These are phyloP conservation scores for Termitomyces sp. DNA, from an alignment of 768 basidiomycete genomes.

Conservation along the genomic window DNA sequence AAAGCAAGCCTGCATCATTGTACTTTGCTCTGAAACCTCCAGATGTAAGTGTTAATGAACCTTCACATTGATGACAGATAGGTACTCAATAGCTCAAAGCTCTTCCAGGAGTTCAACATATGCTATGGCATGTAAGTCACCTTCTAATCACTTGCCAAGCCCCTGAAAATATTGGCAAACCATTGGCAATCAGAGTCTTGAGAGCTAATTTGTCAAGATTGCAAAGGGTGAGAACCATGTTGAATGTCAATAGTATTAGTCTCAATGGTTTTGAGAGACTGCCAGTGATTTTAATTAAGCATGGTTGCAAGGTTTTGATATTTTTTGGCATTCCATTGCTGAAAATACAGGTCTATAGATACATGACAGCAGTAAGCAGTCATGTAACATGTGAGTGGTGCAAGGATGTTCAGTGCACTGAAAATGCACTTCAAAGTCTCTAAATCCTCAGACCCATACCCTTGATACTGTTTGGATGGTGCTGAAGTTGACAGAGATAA, in stretches of 20 bases:
- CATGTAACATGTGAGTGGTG: no score
- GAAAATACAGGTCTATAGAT: no score
- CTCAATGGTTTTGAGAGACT: not conserved
- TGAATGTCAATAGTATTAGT: not conserved
- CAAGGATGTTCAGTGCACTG: no score
- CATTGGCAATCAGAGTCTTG: not conserved
- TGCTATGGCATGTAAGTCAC: not conserved
- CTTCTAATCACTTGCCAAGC: not conserved
- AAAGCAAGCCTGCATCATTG: not conserved
- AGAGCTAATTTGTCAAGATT: not conserved
- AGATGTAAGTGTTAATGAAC: not conserved
- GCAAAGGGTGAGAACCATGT: not conserved
- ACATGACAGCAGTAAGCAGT: no score
- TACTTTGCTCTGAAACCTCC: not conserved
- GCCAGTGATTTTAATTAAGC: not conserved
- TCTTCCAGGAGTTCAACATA: not conserved
- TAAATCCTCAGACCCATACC: no score
- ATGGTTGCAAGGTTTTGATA: not conserved
- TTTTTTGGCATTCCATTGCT: not conserved
- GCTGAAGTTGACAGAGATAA: not conserved
- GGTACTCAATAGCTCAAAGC: not conserved
- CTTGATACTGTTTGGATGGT: no score
- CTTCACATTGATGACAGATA: not conserved
- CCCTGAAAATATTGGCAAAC: not conserved
- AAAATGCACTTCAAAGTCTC: no score